phyloP scores from a whole-genome alignment of 306 rosid species.

The Inga leiocalycina region DNA sequence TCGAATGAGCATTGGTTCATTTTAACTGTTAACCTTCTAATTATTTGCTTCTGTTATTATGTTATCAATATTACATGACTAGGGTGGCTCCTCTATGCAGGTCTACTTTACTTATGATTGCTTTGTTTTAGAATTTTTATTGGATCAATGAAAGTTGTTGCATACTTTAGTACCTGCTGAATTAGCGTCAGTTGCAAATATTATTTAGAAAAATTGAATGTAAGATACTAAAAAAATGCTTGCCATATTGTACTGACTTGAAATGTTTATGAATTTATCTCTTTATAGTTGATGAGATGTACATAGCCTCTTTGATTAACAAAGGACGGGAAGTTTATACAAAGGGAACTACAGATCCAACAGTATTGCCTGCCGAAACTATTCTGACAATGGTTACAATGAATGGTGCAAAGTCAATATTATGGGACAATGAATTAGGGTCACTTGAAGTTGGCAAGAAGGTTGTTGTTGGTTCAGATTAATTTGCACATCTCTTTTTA shows the following conservation, averaged over 20 bases:
- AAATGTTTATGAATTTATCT: conserved; percentile 33
- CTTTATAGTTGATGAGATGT: conserved; percentile 89
- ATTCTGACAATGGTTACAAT: conserved; percentile 71
- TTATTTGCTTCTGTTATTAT: conserved; percentile 15
- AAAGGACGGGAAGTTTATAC: conserved; percentile 73
- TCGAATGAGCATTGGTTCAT: conserved; percentile 88
- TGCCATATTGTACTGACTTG: conserved; percentile 5
- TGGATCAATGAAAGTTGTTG: background rate
- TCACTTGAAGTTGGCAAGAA: conserved; percentile 92
- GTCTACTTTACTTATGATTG: conserved; percentile 2
- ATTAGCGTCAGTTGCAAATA: background rate
- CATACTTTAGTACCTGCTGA: background rate
- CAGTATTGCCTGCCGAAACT: conserved; percentile 75
- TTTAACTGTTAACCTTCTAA: conserved; percentile 26
- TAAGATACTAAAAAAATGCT: background rate
- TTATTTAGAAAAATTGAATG: background rate
- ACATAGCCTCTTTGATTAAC: conserved; percentile 84
- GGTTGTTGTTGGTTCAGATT: conserved; percentile 49
- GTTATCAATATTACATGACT: background rate
- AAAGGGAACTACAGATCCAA: conserved; percentile 72
- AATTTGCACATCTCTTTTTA: conserved; percentile 9
- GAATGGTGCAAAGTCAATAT: conserved; percentile 81
- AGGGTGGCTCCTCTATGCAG: conserved; percentile 18
- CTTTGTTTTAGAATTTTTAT: background rate
- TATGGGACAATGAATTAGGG: conserved; percentile 82